Base-by-base conservation (phyloP, 129 eudicot genomes). In the Glebionis coronaria region DNA sequence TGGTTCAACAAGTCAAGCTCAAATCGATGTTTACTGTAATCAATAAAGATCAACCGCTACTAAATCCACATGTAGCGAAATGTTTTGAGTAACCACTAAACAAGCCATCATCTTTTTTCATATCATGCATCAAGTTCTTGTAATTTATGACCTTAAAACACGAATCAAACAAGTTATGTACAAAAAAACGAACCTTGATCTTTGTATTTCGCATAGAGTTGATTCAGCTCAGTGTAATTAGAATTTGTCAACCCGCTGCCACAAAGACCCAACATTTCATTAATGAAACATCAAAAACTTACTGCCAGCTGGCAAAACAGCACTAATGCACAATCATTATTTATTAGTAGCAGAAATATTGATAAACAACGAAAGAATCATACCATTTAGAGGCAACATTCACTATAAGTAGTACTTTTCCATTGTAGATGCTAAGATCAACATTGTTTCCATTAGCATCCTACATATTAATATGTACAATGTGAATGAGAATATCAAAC, bases 181-280 rank as follows among this genome's bases (percentile, higher is more conserved):
- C 9, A 50, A 68, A 70, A n/a, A 67, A 19, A 53, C 79, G 49
- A 65, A 91, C 98, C 98, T 77, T 88, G 83, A 59, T 83, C 95
- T 77, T 80, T 88, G 84, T 81, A 92, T 72, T 83, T 83, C 16
- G 81, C 85, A 56, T 86, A 84, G 59, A 92, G 76, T 60, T 88
- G 81, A 64, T 84, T 88, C 65, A 92, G 76, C 67, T 92, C 96
- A 0, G 75, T 74, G 69, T 92, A 92, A 86, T 88, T 92, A 19
- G 98, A 92, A 75, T 88, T 83, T 1, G 98, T 88, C 85, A 92
- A 54, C 55, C 98, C 98, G 58, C 98, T 92, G 90, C 55, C 74
- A 18, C 31, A 55, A 79, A 35, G 31, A 79, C 63, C 10, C 63
- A 71, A 38, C 67, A 67, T 62, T 44, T 53, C 19, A 44, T 44